These are phyloP conservation scores for Linum usitatissimum DNA, from an alignment of 345 rosid genomes.

Conservation along the genomic window DNA sequence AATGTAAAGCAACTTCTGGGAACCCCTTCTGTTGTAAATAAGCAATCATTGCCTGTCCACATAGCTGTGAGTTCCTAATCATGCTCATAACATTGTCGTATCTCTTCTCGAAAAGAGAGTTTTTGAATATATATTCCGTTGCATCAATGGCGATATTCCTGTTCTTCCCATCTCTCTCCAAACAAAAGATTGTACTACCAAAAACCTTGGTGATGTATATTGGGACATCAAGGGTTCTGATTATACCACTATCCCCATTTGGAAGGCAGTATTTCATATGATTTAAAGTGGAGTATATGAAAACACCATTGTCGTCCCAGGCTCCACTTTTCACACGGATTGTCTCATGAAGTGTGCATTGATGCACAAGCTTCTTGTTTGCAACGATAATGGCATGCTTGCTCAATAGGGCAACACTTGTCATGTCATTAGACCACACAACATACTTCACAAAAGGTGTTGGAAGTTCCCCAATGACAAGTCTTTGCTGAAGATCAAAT, in stretches of 20 bases:
- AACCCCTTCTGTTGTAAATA: conserved; percentile 94
- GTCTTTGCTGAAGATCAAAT: conserved; percentile 83
- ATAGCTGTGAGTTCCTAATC: conserved; percentile 87
- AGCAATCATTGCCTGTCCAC: conserved; percentile 96
- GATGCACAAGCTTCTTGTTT: conserved; percentile 69
- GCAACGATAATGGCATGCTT: conserved; percentile 82
- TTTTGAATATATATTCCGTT: conserved; percentile 82
- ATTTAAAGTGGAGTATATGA: conserved; percentile 76
- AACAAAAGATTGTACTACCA: conserved; percentile 54
- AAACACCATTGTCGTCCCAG: conserved; percentile 92
- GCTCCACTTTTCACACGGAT: conserved; percentile 92
- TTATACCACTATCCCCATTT: conserved; percentile 83
- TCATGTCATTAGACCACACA: conserved; percentile 94
- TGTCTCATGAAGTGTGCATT: conserved; percentile 86
- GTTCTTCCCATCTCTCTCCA: conserved; percentile 88
- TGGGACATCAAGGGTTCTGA: conserved; percentile 72
- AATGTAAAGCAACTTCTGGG: conserved; percentile 97
- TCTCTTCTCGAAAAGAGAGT: conserved; percentile 61
- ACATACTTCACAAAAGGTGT: conserved; percentile 70
- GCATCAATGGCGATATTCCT: conserved; percentile 59
- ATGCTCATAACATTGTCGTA: conserved; percentile 90
- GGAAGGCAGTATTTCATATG: conserved; percentile 93
- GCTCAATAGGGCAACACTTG: conserved; percentile 85
- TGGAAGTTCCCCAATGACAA: conserved; percentile 76
- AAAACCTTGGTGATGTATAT: conserved; percentile 74